Percentiles rank a stretch among this genome's conserved stretches.
These are phyloP conservation scores for Xylariales sp. DNA, from an alignment of 2,329 filamentous ascomycete species.

Conservation along the genomic window DNA sequence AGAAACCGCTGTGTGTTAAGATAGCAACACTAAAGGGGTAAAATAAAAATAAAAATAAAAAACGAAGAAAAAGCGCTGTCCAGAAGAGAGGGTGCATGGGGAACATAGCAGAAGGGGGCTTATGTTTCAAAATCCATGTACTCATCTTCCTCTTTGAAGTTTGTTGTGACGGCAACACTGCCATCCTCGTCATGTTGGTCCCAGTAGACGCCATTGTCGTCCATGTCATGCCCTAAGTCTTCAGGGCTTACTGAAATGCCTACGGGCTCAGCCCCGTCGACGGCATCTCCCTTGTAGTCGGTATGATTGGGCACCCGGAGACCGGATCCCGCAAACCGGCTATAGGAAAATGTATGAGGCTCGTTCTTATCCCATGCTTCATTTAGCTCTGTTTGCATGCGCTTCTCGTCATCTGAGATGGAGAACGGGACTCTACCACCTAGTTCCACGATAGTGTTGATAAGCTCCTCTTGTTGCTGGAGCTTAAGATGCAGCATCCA, in stretches of 20 bases:
- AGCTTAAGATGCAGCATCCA: conserved; percentile 94
- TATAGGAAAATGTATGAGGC: conserved; percentile 81
- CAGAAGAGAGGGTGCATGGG: neutral
- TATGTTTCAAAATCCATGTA: conserved; percentile 57
- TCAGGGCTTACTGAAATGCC: conserved; percentile 66
- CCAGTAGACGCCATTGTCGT: conserved; percentile 69
- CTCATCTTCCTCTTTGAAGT: conserved; percentile 95
- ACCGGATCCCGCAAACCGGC: conserved; percentile 83
- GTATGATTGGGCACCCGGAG: conserved; percentile 94
- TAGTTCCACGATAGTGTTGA: conserved; percentile 77
- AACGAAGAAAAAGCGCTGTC: conserved; percentile 20
- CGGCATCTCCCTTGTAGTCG: conserved; percentile 84
- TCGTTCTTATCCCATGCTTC: conserved; percentile 88
- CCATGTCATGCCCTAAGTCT: conserved; percentile 59
- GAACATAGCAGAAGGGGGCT: conserved; percentile 4
- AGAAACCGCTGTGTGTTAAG: conserved; percentile 30
- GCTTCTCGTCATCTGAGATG: conserved; percentile 88
- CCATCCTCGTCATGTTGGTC: conserved; percentile 75
- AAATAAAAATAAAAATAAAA: conserved; percentile 1
- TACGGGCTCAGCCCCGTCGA: conserved; percentile 62
- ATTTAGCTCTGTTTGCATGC: conserved; percentile 93
- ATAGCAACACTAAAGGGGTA: conserved; percentile 32
- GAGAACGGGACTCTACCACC: conserved; percentile 84
- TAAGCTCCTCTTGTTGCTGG: conserved; percentile 87
- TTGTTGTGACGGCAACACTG: conserved; percentile 73